Base-by-base conservation (phyloP, 352 stramenopile genomes). In the Globisporangium polare region DNA sequence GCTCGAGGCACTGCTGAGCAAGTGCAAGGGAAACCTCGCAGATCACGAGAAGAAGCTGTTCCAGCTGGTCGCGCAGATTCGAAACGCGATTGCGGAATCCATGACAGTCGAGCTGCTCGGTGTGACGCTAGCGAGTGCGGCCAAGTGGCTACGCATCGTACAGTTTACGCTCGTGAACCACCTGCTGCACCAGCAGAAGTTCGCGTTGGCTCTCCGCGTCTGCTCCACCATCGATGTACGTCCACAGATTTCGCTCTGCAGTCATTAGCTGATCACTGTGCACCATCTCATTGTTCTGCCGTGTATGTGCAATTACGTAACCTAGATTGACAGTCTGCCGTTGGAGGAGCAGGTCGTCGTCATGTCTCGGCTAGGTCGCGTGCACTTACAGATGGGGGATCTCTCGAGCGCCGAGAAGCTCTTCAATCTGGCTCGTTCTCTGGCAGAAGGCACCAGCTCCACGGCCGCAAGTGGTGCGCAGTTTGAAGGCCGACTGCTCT, bases 341-440 rank as follows among this genome's bases (percentile, higher is more conserved):
- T 60, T 65, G 31, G 60, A 68, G 31, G 82, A 91, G 55, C 71
- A 71, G 33, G 67, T 86, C 13, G 43, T 88, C 33, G 67, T 78
- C 53, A 37, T 85, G 53, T 92, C 82, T 22, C 82, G 84, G 0
- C 56, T 94, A 39, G 82, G 84, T 8, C 78, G 84, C n/a, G 71
- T 92, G 22, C 72, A 85, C 58, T 58, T 94, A 43, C 82, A 94
- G 35, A 89, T 94, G 74, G 84, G 84, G 26, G 78, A 94, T 52
- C 55, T 94, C 7, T 49, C 39, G 10, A 72, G 59, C 18, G 80
- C 80, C 8, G 79, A 92, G 55, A 78, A 78, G 27, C 35, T 91
- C 24, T 91, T 92, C 57, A 50, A 65, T 2, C 60, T 83, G 20
- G 82, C 83, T 22, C 67, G 73, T 2, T 53, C 55, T 33, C 56